Base-by-base conservation (phyloP, 2,329 filamentous ascomycete species). In the Echinosphaeria canescens region DNA sequence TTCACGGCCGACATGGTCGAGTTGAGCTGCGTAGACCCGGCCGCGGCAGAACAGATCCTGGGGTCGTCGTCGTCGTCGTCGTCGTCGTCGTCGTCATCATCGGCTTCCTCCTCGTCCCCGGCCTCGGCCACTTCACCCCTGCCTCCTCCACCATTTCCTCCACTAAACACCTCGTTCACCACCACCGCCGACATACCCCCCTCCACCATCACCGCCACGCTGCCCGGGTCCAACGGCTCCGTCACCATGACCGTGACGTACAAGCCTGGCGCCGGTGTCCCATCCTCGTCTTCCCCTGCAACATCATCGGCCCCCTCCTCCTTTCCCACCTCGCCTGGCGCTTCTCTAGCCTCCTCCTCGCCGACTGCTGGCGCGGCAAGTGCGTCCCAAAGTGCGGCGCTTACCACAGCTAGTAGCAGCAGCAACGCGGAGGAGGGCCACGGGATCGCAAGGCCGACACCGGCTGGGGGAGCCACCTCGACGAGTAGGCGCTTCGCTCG, bases 21-120 rank as follows among this genome's bases (percentile, higher is more conserved):
- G 28, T 44, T 71, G 14, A 51, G 49, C 3, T 71, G 65, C 32
- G 45, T 47, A 15, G 43, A 55, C 26, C 36, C 42, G 8, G 37
- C 38, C 3, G 41, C 43, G 3, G 63, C 59, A 1, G 37, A 45
- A 23, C 40, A 36, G 4, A 44, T 62, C 6, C 42, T 69, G 3
- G 56, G 53, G 11, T 22, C 30, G 5, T 13, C 26, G 11, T 27
- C 29, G 13, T n/a, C n/a, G n/a, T n/a, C n/a, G n/a, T n/a, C n/a
- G n/a, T n/a, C n/a, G n/a, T n/a, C n/a, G n/a, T n/a, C n/a, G n/a
- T n/a, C n/a, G n/a, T n/a, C n/a, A n/a, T n/a, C n/a, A n/a, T n/a
- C n/a, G n/a, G n/a, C n/a, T n/a, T n/a, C n/a, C n/a, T n/a, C n/a
- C n/a, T n/a, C n/a, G n/a, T n/a, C n/a, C n/a, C n/a, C n/a, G n/a